Percentiles rank a stretch among this genome's conserved stretches.
Conservation (phyloP, 495 filamentous ascomycete genomes). For the Penicillium canariense region DNA sequence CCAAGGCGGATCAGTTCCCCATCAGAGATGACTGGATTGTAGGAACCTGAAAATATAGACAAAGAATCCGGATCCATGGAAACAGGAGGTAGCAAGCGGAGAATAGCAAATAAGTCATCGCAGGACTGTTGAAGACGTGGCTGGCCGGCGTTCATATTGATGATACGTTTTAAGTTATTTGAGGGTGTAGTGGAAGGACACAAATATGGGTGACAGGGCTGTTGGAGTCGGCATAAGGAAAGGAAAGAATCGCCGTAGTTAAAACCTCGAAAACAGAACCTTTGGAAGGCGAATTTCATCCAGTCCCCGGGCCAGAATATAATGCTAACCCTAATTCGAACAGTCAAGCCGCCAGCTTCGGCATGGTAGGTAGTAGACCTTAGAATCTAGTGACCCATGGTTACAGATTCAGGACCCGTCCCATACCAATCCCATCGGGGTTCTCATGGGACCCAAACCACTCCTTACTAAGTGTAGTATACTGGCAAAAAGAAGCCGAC, state of each 20-base stretch:
- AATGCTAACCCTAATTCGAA: neutral
- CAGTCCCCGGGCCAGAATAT: neutral
- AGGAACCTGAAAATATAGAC: neutral
- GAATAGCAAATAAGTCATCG: neutral
- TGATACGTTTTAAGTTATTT: neutral
- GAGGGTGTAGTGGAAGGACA: neutral
- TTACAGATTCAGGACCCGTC: no score
- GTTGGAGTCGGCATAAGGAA: neutral
- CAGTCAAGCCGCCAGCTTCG: neutral
- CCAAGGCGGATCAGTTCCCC: neutral
- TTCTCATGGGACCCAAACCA: neutral
- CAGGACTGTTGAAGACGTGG: neutral
- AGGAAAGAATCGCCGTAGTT: neutral
- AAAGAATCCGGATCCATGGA: neutral
- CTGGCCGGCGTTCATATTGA: neutral
- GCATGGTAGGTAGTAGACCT: neutral
- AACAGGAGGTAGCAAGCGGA: neutral
- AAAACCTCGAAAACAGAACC: neutral
- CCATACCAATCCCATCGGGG: neutral
- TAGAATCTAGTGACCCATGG: neutral
- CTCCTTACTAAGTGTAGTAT: no score
- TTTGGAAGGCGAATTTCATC: neutral
- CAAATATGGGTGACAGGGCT: neutral
- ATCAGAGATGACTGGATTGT: neutral
- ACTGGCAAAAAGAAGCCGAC: no score